These are phyloP conservation scores for Hordeum pubiflorum DNA, from an alignment of 202 grass and related monocot genomes.

Conservation along the genomic window DNA sequence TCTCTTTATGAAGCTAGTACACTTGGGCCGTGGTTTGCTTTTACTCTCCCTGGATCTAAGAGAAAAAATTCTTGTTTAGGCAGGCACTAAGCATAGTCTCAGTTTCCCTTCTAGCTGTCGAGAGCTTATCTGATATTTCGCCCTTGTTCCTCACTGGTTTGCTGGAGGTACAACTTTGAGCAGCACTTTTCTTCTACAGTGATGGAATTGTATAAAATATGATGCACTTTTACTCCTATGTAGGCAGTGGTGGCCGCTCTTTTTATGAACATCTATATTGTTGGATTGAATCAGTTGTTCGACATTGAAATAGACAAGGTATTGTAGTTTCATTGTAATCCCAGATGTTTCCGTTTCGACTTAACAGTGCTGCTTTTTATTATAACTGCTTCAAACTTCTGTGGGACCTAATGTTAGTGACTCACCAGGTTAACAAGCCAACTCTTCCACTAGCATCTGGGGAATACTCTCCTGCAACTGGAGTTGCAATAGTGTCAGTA, in stretches of 20 bases:
- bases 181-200: conserved; percentile 15
- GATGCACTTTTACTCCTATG: conserved; percentile 19
- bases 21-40: neutral
- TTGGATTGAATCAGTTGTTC: conserved; percentile 89
- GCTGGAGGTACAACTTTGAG: conserved; percentile 54
- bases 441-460: conserved; percentile 91
- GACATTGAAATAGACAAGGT: conserved; percentile 99
- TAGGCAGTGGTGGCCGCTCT: conserved; percentile 81
- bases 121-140: conserved; percentile 70
- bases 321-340: neutral
- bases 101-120: conserved; percentile 78
- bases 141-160: conserved; percentile 81
- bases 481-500: conserved; percentile 58
- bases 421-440: conserved; percentile 84
- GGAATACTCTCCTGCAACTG: conserved; percentile 75
- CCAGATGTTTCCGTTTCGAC: neutral
- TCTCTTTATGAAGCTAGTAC: neutral
- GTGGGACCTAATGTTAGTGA: conserved; percentile 9
- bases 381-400: neutral
- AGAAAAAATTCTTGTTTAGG: conserved; percentile 30
- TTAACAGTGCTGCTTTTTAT: conserved; percentile 3
- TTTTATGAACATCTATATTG: conserved; percentile 99
- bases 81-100: conserved; percentile 97
- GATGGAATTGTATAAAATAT: conserved; percentile 3
- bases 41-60: conserved; percentile 24